phyloP scores from a whole-genome alignment of 768 basidiomycete species.

The Suillus weaverae region DNA sequence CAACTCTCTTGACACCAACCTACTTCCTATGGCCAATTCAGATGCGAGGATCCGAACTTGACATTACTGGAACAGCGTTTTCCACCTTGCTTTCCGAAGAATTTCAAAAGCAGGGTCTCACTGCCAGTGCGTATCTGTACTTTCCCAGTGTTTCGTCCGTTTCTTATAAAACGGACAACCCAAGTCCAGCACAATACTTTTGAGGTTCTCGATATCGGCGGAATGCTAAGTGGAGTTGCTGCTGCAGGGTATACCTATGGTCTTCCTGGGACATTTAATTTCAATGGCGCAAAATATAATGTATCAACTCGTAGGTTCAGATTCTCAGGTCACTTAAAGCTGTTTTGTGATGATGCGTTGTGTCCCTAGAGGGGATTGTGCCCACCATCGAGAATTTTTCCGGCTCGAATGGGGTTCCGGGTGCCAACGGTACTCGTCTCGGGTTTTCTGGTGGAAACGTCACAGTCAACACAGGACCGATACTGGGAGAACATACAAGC shows the following conservation, averaged over 20 bases:
- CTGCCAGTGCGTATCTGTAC: slow-evolving; percentile 3
- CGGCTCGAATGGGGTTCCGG: slow-evolving; percentile 1
- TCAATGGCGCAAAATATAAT: slow-evolving; percentile 21
- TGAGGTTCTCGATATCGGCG: slow-evolving; percentile 13
- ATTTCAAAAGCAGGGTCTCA: slow-evolving; percentile 5
- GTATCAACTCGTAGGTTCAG: slow-evolving; percentile 5
- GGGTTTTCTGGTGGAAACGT: slow-evolving; percentile 8
- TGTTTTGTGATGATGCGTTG: neutral
- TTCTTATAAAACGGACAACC: neutral
- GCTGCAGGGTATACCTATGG: slow-evolving; percentile 13
- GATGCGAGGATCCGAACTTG: slow-evolving; percentile 12
- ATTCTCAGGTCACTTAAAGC: neutral
- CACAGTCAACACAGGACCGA: neutral
- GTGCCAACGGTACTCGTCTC: neutral
- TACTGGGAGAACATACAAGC: neutral
- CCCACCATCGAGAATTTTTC: slow-evolving; percentile 4
- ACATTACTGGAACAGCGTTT: slow-evolving; percentile 8
- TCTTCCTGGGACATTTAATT: slow-evolving; percentile 11
- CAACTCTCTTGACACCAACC: slow-evolving; percentile 13
- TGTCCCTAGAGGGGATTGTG: slow-evolving; percentile 3
- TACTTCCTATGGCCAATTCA: neutral
- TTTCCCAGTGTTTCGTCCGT: neutral
- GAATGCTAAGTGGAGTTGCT: slow-evolving; percentile 17
- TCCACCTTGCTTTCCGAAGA: slow-evolving; percentile 7
- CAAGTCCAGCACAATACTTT: slow-evolving; percentile 17